Evolutionary conservation across 768 basidiomycete species (phyloP).

Genomic region (Agrocybe praecox): DNA sequence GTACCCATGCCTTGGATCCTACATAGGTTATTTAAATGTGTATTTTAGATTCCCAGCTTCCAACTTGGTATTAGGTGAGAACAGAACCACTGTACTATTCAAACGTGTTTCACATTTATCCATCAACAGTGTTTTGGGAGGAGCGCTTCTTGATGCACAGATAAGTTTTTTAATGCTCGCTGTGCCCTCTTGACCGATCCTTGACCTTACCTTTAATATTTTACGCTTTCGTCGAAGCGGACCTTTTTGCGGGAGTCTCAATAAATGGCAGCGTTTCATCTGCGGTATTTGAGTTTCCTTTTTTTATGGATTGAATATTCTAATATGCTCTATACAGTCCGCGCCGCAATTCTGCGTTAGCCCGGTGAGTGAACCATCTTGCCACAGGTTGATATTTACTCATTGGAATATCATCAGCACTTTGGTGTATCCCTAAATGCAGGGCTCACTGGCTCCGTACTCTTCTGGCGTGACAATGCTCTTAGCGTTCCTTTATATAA

Average conservation of each 20-base stretch:
- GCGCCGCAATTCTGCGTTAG: neutral
- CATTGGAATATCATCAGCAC: neutral
- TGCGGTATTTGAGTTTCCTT: neutral
- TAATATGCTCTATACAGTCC: neutral
- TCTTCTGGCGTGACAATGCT: neutral
- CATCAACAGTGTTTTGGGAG: neutral
- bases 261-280: neutral
- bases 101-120: too few relatives aligned
- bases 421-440: neutral
- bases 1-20: neutral
- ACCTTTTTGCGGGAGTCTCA: neutral
- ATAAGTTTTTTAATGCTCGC: neutral
- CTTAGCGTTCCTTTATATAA: neutral
- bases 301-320: neutral
- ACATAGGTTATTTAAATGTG: neutral
- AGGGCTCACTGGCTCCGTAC: neutral
- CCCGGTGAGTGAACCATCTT: neutral
- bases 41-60: neutral
- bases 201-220: neutral
- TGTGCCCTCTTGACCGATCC: neutral
- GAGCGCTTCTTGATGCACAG: neutral
- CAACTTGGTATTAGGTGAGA: neutral
- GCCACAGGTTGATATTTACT: neutral
- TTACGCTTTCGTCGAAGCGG: neutral
- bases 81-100: neutral